phyloP scores from a whole-genome alignment of 306 rosid species.

The Hippophae tibetana region DNA sequence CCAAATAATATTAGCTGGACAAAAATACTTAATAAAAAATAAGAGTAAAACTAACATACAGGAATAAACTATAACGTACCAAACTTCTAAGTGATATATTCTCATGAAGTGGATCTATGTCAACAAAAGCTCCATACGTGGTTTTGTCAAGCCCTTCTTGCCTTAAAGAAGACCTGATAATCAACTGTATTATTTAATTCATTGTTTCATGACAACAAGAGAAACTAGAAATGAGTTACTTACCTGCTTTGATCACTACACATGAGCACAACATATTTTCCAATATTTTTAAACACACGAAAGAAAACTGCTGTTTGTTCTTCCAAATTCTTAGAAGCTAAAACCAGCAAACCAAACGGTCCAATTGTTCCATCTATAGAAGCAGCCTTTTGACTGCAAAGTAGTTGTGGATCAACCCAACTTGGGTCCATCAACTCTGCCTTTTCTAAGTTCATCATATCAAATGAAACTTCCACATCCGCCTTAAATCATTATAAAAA shows the following conservation, averaged over 20 bases:
- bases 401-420: constrained; percentile 43
- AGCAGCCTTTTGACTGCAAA: constrained; percentile 48
- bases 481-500: constrained; percentile 28
- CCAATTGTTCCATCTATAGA: constrained; percentile 41
- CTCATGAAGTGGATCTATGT: constrained; percentile 49
- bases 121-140: constrained; percentile 49
- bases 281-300: constrained; percentile 40
- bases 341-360: constrained; percentile 54
- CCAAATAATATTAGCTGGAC: background rate
- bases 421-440: constrained; percentile 39
- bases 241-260: constrained; percentile 79
- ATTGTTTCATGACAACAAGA: background rate
- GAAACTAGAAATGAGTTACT: background rate
- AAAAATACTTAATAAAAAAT: too few species aligned
- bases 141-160: constrained; percentile 44
- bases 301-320: constrained; percentile 67
- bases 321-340: constrained; percentile 50
- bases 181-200: background rate
- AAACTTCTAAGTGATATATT: constrained; percentile 53
- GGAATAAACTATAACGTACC: constrained; percentile 33
- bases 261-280: constrained; percentile 45
- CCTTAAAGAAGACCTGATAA: constrained; percentile 50
- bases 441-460: constrained; percentile 24
- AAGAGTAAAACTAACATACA: too few species aligned
- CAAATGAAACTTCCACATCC: constrained; percentile 57